Conservation (phyloP, 371 early-diverging fungal species). For the Actinomortierella wolfii region DNA sequence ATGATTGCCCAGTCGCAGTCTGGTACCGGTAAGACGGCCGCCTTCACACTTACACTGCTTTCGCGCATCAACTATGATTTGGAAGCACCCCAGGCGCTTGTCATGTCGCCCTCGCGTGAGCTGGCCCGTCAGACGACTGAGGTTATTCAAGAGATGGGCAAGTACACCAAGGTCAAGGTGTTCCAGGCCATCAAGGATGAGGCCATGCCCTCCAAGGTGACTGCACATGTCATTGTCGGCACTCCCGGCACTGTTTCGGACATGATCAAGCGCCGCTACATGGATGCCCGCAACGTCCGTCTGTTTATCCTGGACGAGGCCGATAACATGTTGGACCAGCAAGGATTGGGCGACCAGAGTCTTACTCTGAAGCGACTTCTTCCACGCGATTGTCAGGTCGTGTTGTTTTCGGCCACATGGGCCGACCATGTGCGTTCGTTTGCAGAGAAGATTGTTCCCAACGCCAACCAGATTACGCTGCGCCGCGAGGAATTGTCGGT, state of each 20-base stretch:
- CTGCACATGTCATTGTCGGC: constrained; percentile 90
- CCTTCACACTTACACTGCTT: constrained; percentile 92
- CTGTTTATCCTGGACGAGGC: constrained; percentile 94
- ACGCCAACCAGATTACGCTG: constrained; percentile 86
- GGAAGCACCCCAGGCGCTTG: constrained; percentile 75
- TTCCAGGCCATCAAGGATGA: constrained; percentile 81
- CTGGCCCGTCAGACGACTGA: constrained; percentile 95
- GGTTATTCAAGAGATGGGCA: constrained; percentile 88
- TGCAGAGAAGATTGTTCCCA: constrained; percentile 79
- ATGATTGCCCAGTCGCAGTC: constrained; percentile 91
- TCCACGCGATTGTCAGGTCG: constrained; percentile 75
- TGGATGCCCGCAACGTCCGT: constrained; percentile 63
- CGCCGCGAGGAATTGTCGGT: constrained; percentile 92
- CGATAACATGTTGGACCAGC: constrained; percentile 92
- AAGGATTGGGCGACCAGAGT: constrained; percentile 87
- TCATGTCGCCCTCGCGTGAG: constrained; percentile 97
- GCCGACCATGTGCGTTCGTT: constrained; percentile 79
- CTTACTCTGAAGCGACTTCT: constrained; percentile 76
- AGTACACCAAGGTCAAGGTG: constrained; percentile 75
- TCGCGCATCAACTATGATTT: constrained; percentile 65
- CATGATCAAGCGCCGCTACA: constrained; percentile 61
- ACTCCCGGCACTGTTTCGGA: constrained; percentile 94
- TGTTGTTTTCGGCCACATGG: constrained; percentile 98
- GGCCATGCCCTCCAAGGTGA: constrained; percentile 52
- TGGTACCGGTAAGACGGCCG: constrained; percentile 98